Evolutionary conservation across 2,329 filamentous ascomycete species (phyloP).

Genomic region (Zymoseptoria tritici): DNA sequence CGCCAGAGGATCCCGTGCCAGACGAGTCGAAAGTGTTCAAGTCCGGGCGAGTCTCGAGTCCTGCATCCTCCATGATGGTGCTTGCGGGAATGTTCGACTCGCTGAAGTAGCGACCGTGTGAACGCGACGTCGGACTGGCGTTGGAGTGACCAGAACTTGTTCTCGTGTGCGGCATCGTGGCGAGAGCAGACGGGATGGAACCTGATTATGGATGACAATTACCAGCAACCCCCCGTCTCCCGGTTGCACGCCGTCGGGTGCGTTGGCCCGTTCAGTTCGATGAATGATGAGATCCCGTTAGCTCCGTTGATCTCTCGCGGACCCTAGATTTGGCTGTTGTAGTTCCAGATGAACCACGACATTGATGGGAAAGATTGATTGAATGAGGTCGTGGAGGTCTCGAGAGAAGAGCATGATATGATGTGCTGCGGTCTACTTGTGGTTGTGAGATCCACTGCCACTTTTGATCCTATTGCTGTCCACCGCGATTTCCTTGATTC

Average conservation of each 20-base stretch:
- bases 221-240: background rate
- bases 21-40: constrained; percentile 27
- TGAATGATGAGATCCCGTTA: background rate
- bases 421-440: too few species aligned
- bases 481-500: background rate
- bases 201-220: background rate
- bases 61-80: constrained; percentile 29
- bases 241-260: constrained; percentile 1
- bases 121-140: constrained; percentile 4
- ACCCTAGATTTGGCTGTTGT: background rate
- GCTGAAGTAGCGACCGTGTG: constrained; percentile 17
- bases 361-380: background rate
- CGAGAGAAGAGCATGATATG: too few species aligned
- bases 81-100: constrained; percentile 11
- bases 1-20: constrained; percentile 23
- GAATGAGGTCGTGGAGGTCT: too few species aligned
- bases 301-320: background rate
- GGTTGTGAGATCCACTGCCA: too few species aligned
- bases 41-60: constrained; percentile 23
- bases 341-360: background rate
- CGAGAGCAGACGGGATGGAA: background rate
- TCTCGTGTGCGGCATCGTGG: background rate
- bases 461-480: background rate
- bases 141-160: background rate
- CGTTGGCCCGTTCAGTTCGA: too few species aligned